Base-by-base conservation (phyloP, 345 rosid genomes). In the Linum trigynum region DNA sequence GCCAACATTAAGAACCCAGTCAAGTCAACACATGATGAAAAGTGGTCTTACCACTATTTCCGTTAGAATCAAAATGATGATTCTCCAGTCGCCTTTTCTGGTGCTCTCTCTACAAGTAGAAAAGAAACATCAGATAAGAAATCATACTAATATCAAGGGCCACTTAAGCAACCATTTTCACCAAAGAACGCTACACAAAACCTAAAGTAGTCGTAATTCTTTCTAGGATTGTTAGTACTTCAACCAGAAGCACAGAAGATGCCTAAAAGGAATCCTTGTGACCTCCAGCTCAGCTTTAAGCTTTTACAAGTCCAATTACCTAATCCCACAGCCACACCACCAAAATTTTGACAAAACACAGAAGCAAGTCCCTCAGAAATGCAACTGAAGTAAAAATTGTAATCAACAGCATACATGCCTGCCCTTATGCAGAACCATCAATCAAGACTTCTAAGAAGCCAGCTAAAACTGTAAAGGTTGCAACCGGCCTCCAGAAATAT, bases 11-110 rank as follows among this genome's bases (percentile, higher is more conserved):
- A 67, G 69, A 51, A 68, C 68, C 65, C 2, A 63, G 57, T 57
- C 38, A 69, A 65, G 63, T 9, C 39, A 70, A 65, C 41, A 68
- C 42, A 57, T 68, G 40, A 65, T 17, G 43, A 64, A 60, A 82
- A 55, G 51, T 23, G 48, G 70, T 57, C 67, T 71, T 79, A 88
- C 84, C 91, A 76, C 79, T 75, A 57, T 78, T 79, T 71, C 96
- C 97, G 77, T 83, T 89, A 63, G 79, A 86, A 69, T 87, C 96
- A 69, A 82, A 83, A 77, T 81, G 91, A 71, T 79, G 86, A 77
- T 65, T 70, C 74, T 87, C 98, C 61, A 62, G 56, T 82, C 96
- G 84, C 88, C 72, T 95, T 84, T 77, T 95, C 59, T 81, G 82
- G 71, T 77, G 77, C 63, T 87, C 91, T 78, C 84, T 85, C 97